Percentiles rank a stretch among this genome's conserved stretches.
Evolutionary conservation across 305 asterid species (phyloP).

Genomic region (Fraxinus nigra): DNA sequence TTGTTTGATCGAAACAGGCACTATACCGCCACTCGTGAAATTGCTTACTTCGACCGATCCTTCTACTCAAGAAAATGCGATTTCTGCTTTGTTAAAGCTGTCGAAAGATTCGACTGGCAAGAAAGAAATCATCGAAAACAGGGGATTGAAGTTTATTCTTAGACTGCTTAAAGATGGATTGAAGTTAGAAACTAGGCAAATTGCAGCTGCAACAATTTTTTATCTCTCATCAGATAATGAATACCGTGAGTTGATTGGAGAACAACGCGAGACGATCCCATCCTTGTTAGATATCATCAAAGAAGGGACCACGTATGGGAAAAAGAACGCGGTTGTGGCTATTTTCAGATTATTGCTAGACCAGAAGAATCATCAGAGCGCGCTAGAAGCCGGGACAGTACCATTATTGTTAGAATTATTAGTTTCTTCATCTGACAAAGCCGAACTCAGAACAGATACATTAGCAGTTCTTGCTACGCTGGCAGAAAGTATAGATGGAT

Average conservation of each 20-base stretch:
- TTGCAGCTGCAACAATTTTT: constrained; percentile 62
- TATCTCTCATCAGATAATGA: constrained; percentile 59
- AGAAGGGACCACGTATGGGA: constrained; percentile 55
- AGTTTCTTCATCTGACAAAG: constrained; percentile 41
- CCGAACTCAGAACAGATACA: constrained; percentile 50
- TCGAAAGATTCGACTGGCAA: constrained; percentile 62
- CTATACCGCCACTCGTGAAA: constrained; percentile 46
- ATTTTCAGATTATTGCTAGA: constrained; percentile 51
- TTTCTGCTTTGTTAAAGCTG: constrained; percentile 63
- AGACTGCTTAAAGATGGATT: constrained; percentile 44
- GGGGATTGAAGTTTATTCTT: constrained; percentile 43
- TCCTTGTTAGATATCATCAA: constrained; percentile 44
- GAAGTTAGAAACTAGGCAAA: constrained; percentile 49
- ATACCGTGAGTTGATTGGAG: constrained; percentile 51
- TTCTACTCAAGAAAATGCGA: constrained; percentile 52
- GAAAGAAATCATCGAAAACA: constrained; percentile 45
- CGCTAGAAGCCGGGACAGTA: constrained; percentile 44
- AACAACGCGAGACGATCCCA: constrained; percentile 39
- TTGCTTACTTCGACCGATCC: constrained; percentile 40
- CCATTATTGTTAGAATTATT: constrained; percentile 38
- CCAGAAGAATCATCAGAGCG: constrained; percentile 42
- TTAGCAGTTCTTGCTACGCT: constrained; percentile 58
- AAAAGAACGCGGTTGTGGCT: constrained; percentile 64
- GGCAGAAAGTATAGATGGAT: constrained; percentile 50
- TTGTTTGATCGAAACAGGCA: constrained; percentile 51